phyloP scores from a whole-genome alignment of 768 basidiomycete genomes.

The Agaricus sinodeliciosus region DNA sequence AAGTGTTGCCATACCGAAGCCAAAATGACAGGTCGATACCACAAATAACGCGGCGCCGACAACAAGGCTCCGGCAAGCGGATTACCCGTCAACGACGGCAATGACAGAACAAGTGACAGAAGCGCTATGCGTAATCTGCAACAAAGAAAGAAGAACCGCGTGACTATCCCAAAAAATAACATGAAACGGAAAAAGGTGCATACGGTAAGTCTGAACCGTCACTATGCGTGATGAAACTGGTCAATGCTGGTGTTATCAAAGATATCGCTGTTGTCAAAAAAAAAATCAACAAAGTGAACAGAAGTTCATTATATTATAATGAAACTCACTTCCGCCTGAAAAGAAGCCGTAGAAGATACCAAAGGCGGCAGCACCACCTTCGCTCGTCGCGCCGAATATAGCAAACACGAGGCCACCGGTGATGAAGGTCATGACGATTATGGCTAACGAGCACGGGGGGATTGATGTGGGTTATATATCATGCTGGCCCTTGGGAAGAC shows the following conservation, averaged over 20 bases:
- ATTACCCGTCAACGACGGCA: conserved; percentile 42
- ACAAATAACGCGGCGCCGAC: conserved; percentile 27
- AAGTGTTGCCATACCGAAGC: conserved; percentile 29
- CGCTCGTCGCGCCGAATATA: conserved; percentile 39
- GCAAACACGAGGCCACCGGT: conserved; percentile 42
- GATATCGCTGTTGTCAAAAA: conserved; percentile 27
- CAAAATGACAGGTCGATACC: conserved; percentile 38
- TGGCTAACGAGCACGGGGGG: conserved; percentile 23
- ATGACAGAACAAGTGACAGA: conserved; percentile 34
- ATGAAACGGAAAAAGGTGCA: conserved; percentile 6
- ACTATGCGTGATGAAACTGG: conserved; percentile 28
- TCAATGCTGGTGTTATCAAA: conserved; percentile 31
- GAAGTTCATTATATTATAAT: too few relatives aligned
- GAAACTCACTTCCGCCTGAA: conserved; percentile 39
- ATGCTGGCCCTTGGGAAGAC: conserved; percentile 7
- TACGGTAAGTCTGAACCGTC: conserved; percentile 43
- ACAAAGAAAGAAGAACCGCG: conserved; percentile 20
- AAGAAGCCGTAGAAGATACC: conserved; percentile 49
- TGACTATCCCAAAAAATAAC: not conserved
- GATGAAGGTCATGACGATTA: conserved; percentile 33
- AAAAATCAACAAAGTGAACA: not conserved
- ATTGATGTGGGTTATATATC: not conserved
- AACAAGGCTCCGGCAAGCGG: conserved; percentile 48
- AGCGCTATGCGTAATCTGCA: conserved; percentile 32
- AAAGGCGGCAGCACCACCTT: conserved; percentile 36